Conservation (phyloP, 148 eudicot species). For the Selenicereus undatus region DNA sequence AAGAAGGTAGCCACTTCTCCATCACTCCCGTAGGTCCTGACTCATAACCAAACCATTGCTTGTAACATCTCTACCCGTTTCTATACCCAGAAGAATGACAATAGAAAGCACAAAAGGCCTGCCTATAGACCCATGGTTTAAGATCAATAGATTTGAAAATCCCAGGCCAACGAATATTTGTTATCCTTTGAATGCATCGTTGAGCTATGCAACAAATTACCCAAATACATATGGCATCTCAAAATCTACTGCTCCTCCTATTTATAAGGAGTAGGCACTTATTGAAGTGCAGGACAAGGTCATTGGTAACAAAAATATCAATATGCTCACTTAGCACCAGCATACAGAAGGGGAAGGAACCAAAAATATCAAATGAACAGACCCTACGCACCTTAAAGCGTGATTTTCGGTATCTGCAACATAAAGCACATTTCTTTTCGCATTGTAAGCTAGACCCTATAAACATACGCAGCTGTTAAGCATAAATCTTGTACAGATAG, state of each 20-base stretch:
- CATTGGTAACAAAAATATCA: neutral
- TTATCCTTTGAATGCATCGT: neutral
- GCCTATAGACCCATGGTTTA: neutral
- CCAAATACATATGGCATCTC: neutral
- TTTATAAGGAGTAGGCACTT: neutral
- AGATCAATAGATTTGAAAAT: neutral
- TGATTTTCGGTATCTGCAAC: constrained; percentile 99
- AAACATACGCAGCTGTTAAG: constrained; percentile 8
- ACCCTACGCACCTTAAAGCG: constrained; percentile 66
- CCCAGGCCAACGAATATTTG: neutral
- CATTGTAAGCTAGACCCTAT: constrained; percentile 88
- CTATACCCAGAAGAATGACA: neutral
- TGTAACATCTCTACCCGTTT: neutral
- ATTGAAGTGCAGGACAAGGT: neutral
- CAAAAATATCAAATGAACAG: neutral
- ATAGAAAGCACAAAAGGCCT: neutral
- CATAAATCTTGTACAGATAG: neutral
- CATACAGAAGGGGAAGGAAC: constrained; percentile 6
- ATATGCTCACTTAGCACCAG: neutral
- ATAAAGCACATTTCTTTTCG: constrained; percentile 82
- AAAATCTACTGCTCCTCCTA: too few relatives aligned
- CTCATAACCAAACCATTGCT: too few relatives aligned
- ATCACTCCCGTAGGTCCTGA: too few relatives aligned
- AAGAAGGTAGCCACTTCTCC: too few relatives aligned
- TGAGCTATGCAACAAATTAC: neutral